Evolutionary conservation across 2,329 filamentous ascomycete species (phyloP).

Genomic region (Paraphaeosphaeria minitans): DNA sequence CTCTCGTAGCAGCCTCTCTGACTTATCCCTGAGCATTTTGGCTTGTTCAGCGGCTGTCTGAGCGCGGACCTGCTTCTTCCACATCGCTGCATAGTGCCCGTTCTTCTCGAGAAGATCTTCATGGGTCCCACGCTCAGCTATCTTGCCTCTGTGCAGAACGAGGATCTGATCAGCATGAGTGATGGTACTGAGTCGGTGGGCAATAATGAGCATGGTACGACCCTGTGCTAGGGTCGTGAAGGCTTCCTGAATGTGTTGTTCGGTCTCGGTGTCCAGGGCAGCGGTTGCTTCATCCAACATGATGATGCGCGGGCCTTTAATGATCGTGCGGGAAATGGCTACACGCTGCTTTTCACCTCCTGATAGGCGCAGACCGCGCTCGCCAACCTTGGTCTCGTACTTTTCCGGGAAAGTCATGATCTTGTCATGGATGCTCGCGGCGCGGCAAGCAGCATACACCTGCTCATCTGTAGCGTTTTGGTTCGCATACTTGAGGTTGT

Average conservation of each 20-base stretch:
- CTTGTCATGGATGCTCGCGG: conserved; percentile 90
- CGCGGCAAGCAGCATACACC: conserved; percentile 78
- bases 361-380: conserved; percentile 83
- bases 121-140: conserved; percentile 59
- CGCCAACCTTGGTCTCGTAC: conserved; percentile 88
- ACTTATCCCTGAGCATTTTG: conserved; percentile 55
- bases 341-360: conserved; percentile 94
- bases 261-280: conserved; percentile 87
- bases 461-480: conserved; percentile 80
- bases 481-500: conserved; percentile 90
- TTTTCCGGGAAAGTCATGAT: conserved; percentile 87
- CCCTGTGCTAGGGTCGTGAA: conserved; percentile 81
- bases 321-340: conserved; percentile 88
- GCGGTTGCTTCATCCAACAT: conserved; percentile 93
- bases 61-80: conserved; percentile 59
- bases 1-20: conserved; percentile 54
- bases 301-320: conserved; percentile 90
- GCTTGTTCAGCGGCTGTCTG: conserved; percentile 57
- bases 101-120: conserved; percentile 55
- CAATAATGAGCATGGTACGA: conserved; percentile 93
- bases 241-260: conserved; percentile 89
- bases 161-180: conserved; percentile 62
- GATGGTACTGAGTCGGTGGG: conserved; percentile 68
- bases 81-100: conserved; percentile 56
- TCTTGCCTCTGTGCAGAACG: conserved; percentile 59